Evolutionary conservation across 495 filamentous ascomycete species (phyloP).

Genomic region (Xylaria cubensis): DNA sequence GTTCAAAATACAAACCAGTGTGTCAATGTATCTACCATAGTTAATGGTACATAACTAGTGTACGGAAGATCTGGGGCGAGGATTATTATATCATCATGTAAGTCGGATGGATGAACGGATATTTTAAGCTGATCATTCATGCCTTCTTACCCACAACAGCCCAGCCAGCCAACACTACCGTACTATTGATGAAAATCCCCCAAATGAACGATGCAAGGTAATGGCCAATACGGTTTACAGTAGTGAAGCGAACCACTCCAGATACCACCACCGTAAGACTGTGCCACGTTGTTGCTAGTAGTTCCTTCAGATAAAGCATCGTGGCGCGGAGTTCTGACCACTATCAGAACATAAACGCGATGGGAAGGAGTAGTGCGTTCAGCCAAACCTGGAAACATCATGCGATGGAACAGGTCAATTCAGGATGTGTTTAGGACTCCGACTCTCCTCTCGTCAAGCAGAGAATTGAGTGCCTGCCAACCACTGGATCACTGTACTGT

Average conservation of each 20-base stretch:
- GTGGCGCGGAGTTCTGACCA: not conserved
- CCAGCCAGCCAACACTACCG: not conserved
- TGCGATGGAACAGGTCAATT: not conserved
- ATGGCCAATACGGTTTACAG: not conserved
- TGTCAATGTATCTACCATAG: not conserved
- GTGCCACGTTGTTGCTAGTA: not conserved
- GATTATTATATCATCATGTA: conserved; percentile 21
- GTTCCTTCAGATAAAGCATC: not conserved
- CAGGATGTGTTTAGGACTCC: not conserved
- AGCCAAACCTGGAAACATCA: not conserved
- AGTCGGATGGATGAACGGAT: conserved; percentile 7
- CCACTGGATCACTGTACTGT: conserved; percentile 2
- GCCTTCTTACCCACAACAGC: not conserved
- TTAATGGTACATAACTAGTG: not conserved
- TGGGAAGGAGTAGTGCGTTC: conserved; percentile 2
- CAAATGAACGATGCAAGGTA: not conserved
- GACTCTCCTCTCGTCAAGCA: not conserved
- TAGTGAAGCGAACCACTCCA: conserved; percentile 3
- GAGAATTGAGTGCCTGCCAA: not conserved
- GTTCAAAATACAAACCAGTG: not conserved
- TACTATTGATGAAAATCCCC: not conserved
- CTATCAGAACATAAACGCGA: not conserved
- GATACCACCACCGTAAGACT: not conserved
- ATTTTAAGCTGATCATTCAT: conserved; percentile 17
- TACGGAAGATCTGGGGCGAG: conserved; percentile 21